Evolutionary conservation across 1,139 yeast species (phyloP), one percentile per base, ranked within the genome.

Genomic region (Lodderomyces oxycetoniae): DNA sequence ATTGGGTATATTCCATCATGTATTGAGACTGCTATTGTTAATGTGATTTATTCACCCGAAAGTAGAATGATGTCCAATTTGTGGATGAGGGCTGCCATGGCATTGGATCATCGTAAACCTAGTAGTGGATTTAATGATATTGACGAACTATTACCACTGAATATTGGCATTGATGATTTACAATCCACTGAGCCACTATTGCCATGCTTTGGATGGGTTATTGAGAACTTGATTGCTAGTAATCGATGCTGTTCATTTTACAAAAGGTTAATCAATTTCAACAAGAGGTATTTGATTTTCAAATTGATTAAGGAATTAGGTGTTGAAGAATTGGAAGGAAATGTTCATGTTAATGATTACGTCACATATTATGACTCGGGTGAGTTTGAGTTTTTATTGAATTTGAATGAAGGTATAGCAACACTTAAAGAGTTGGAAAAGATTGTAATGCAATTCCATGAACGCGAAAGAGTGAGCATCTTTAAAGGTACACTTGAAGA

Each of bases 141-240:
- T 30, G 49, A 53, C 30, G 52, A 58, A 41, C 52, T 74, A 26
- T 49, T 74, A 20, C 74, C 74, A 0, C 38, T 36, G 2, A 44
- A 47, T 22, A 42, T 68, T 25, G 48, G 48, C 7, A 33, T 46
- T 1, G 37, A 49, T 3, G 71, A 64, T 34, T 53, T 67, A 32
- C 51, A 54, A 19, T 57, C 53, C 19, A 46, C 55, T 16, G 74
- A 67, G 35, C 69, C 71, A 1, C 56, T 67, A 31, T 56, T 68
- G n/a, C 94, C 96, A 2, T 89, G 96, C 52, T 76, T 88, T 44
- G 96, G 97, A 7, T 68, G 74, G 75, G 57, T 69, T 14, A 63
- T 69, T 34, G 73, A 68, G 38, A 67, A 67, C 40, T 53, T 68
- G 33, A 44, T 68, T 28, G 66, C 59, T 24, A 52, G 61, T 3